Evolutionary conservation across 345 rosid genomes (phyloP).

Genomic region (Arabidopsis thaliana): DNA sequence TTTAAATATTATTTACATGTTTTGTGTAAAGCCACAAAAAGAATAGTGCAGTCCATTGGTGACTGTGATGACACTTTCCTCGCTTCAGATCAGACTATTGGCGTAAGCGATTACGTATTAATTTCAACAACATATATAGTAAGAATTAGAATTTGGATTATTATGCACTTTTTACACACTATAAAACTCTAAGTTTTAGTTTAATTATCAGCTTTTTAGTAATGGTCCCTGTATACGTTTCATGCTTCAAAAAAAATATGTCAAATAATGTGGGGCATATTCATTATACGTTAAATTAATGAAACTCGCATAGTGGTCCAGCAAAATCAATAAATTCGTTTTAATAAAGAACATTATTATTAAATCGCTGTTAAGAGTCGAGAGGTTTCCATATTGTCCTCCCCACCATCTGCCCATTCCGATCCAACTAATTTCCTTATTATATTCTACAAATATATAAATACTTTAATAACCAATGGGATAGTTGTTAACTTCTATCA

Average conservation of each 20-base stretch:
- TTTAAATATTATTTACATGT: neutral
- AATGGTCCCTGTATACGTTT: neutral
- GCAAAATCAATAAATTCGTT: conserved; percentile 28
- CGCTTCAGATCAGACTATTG: neutral
- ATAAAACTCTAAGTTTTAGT: too few species aligned
- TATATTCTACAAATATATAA: neutral
- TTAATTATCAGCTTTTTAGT: too few species aligned
- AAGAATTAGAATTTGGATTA: too few species aligned
- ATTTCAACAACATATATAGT: too few species aligned
- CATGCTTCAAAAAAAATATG: conserved; percentile 5
- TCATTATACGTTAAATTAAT: conserved; percentile 21
- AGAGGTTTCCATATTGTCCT: conserved; percentile 30
- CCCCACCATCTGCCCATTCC: conserved; percentile 41
- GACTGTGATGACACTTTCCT: neutral
- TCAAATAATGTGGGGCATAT: neutral
- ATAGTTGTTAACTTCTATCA: neutral
- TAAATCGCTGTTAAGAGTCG: conserved; percentile 35
- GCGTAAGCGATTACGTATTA: neutral
- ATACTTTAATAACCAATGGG: neutral
- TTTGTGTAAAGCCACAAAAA: too few species aligned
- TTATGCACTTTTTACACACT: too few species aligned
- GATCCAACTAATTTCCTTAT: conserved; percentile 35
- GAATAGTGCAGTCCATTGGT: too few species aligned
- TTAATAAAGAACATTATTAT: neutral
- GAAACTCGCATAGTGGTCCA: conserved; percentile 35